Conservation (phyloP, 2,329 filamentous ascomycete species). For the Leptographium radiaticola region DNA sequence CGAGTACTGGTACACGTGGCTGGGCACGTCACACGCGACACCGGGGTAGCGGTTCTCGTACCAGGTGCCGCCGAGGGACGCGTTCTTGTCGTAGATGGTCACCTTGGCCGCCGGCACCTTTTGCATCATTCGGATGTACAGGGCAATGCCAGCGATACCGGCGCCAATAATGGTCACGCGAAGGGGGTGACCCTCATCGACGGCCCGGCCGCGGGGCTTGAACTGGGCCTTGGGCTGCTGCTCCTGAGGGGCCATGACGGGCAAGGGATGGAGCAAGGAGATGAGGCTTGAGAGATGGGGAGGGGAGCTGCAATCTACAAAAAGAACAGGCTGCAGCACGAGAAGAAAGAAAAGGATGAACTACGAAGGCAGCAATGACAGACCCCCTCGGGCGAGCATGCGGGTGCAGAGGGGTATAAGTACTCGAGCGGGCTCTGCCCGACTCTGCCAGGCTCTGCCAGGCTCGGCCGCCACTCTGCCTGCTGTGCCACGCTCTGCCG, state of each 20-base stretch:
- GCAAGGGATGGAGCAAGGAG: background rate
- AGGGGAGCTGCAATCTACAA: too few relatives aligned
- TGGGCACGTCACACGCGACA: slow-evolving; percentile 41
- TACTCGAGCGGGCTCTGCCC: background rate
- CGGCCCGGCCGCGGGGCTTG: background rate
- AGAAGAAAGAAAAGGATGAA: too few relatives aligned
- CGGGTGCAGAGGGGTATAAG: background rate
- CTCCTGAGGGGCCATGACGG: background rate
- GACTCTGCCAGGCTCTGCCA: too few relatives aligned
- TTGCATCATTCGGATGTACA: slow-evolving; percentile 28
- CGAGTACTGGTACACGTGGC: slow-evolving; percentile 49
- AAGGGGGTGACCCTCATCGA: slow-evolving; percentile 15
- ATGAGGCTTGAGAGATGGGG: background rate
- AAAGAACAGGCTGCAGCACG: too few relatives aligned
- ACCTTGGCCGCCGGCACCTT: slow-evolving; percentile 27
- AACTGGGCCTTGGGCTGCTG: background rate
- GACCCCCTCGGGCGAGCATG: too few relatives aligned
- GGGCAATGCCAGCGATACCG: slow-evolving; percentile 28
- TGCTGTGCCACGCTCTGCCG: too few relatives aligned
- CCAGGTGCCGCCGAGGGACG: slow-evolving; percentile 43
- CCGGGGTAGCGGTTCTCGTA: slow-evolving; percentile 47
- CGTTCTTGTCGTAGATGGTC: slow-evolving; percentile 42
- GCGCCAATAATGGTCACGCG: slow-evolving; percentile 30
- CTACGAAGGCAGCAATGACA: too few relatives aligned
- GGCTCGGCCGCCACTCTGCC: too few relatives aligned